Conservation (phyloP, 2,329 filamentous ascomycete species). For the Aspergillus awamori region DNA sequence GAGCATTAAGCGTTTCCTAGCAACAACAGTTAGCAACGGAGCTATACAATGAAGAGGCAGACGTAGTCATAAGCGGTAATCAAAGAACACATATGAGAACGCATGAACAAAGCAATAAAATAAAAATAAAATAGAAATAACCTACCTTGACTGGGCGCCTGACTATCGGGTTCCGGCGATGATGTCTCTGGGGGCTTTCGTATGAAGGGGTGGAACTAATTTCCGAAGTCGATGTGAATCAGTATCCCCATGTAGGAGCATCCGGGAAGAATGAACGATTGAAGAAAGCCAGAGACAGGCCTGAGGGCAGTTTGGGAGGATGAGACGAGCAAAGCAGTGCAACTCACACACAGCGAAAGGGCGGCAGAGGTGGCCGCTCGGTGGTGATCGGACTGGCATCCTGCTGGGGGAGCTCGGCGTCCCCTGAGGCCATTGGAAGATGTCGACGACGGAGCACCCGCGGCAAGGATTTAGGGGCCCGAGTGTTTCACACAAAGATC, state of each 20-base stretch:
- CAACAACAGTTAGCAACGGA: background rate
- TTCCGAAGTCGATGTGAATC: background rate
- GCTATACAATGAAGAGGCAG: slow-evolving; percentile 4
- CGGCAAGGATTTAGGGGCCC: slow-evolving; percentile 2
- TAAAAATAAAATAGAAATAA: no score
- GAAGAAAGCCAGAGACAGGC: background rate
- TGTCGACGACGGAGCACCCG: background rate
- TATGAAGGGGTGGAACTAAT: slow-evolving; percentile 60
- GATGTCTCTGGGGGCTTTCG: slow-evolving; percentile 67
- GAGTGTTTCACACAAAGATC: background rate
- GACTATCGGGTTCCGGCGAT: slow-evolving; percentile 62
- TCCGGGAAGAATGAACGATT: background rate
- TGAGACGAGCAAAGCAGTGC: background rate
- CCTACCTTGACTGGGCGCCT: slow-evolving; percentile 64
- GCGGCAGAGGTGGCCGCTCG: slow-evolving; percentile 19
- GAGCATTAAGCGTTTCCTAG: slow-evolving; percentile 88
- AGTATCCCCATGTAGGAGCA: background rate
- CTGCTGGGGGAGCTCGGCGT: slow-evolving; percentile 20
- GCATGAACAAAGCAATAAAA: background rate
- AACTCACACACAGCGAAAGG: slow-evolving; percentile 34
- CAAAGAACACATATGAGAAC: background rate
- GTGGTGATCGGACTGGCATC: slow-evolving; percentile 22
- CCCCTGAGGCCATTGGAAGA: slow-evolving; percentile 29
- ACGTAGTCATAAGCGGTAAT: background rate
- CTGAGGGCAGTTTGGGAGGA: background rate